These are phyloP conservation scores for Trypanosoma lewisi DNA, from an alignment of 208 protist species.

Conservation along the genomic window DNA sequence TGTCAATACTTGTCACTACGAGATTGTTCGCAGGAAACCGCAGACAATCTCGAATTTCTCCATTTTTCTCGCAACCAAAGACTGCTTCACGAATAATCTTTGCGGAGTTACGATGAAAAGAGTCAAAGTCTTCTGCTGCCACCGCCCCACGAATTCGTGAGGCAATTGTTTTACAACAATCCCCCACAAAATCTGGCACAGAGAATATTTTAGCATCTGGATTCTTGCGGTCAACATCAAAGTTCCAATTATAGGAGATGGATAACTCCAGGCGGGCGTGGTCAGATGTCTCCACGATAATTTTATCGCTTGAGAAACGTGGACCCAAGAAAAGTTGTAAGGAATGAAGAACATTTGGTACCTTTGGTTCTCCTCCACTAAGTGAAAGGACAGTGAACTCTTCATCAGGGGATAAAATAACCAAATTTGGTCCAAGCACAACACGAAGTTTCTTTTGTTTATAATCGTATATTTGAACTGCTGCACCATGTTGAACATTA, in stretches of 20 bases:
- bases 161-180: conserved; percentile 97
- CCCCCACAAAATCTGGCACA: conserved; percentile 97
- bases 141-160: conserved; percentile 94
- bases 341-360: conserved; percentile 89
- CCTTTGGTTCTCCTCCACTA: conserved; percentile 92
- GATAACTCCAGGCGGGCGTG: conserved; percentile 93
- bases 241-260: conserved; percentile 97
- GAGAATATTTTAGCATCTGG: conserved; percentile 78
- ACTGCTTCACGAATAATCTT: conserved; percentile 93
- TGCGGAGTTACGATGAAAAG: conserved; percentile 96
- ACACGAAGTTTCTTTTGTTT: conserved; percentile 82
- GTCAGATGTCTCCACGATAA: conserved; percentile 96
- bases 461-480: conserved; percentile 97
- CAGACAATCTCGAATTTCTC: conserved; percentile 55
- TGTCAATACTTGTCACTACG: conserved; percentile 94
- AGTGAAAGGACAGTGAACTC: conserved; percentile 95
- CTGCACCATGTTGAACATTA: conserved; percentile 95
- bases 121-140: conserved; percentile 93
- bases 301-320: conserved; percentile 92
- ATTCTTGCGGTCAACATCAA: conserved; percentile 70
- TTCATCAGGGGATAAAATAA: conserved; percentile 95
- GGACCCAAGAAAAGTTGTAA: conserved; percentile 94
- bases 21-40: conserved; percentile 91
- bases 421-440: conserved; percentile 91
- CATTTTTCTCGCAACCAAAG: conserved; percentile 82